phyloP scores from a whole-genome alignment of 208 protist genomes.

The Leishmania turanica region DNA sequence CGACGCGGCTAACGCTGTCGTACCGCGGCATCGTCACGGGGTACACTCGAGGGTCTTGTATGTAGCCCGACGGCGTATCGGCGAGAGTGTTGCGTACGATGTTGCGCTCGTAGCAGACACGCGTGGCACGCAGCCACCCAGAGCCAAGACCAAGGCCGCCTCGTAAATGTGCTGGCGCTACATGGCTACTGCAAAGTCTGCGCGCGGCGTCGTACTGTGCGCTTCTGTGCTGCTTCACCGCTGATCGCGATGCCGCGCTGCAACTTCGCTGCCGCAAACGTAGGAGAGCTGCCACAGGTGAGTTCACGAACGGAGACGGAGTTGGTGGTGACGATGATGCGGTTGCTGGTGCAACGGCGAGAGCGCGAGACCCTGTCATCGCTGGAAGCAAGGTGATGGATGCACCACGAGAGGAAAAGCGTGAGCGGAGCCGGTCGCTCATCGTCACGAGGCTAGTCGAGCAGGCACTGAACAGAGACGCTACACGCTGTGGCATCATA shows the following conservation, averaged over 20 bases:
- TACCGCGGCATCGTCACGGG: slow-evolving; percentile 57
- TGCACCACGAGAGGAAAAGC: background rate
- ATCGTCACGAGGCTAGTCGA: background rate
- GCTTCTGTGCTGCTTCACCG: background rate
- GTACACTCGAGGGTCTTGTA: slow-evolving; percentile 59
- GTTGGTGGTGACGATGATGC: background rate
- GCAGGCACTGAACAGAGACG: background rate
- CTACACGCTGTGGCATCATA: background rate
- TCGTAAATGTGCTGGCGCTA: too few species aligned
- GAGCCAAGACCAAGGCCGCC: background rate
- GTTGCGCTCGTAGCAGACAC: slow-evolving; percentile 44
- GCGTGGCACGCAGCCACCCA: slow-evolving; percentile 16
- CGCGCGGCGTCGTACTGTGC: background rate
- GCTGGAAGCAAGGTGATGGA: background rate
- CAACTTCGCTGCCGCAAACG: background rate
- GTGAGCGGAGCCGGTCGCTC: background rate
- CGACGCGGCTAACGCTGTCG: slow-evolving; percentile 31
- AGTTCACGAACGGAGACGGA: background rate
- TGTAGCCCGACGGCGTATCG: slow-evolving; percentile 75
- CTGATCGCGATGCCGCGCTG: background rate
- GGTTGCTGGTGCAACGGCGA: background rate
- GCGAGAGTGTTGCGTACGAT: slow-evolving; percentile 64
- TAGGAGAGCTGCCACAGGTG: too few species aligned
- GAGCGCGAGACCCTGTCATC: background rate
- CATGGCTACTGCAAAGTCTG: background rate